Evolutionary conservation across 2,329 filamentous ascomycete genomes (phyloP), one percentile per base, ranked within the genome.

Genomic region (Whalleya microplaca): DNA sequence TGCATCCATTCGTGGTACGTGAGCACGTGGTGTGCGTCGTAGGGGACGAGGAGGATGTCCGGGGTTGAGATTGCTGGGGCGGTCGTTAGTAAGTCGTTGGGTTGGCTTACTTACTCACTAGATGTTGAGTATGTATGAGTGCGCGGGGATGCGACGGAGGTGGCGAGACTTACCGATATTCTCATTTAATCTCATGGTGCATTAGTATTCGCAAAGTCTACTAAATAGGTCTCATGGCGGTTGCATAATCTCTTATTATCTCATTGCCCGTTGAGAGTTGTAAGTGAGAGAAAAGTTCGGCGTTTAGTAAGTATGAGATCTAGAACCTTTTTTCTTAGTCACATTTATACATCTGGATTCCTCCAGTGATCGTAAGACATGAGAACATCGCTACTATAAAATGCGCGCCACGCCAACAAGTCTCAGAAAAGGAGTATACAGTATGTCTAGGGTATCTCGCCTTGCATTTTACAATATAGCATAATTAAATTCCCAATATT

Each of bases 1-100:
- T 93, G 83, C 93, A 98, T 97, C 94, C 94, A 98, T 68, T 81
- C 77, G 71, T 96, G 91, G 71, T 97, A 97, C 40, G 82, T 86
- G 16, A 81, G 81, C 21, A 98, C 94, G 77, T 97, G 94, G 69
- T 87, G 89, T 40, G 80, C 75, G 61, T 88, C 88, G 74, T 97
- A 97, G 0, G 93, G 93, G 9, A 96, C 92, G 9, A 98, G 82
- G 18, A 96, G 82, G 44, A 90, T 78, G 48, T 79, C 79, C 3
- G 82, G 74, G 1, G 89, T 89, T 2, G 84, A 80, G 29, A 96
- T 76, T 18, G 88, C 91, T 96, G 64, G 18, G 16, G 16, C 4
- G 2, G 5, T 42, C 6, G 16, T 60, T 48, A 55, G 51, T 41
- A 1, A 4, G 29, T 41, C 21, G 9, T 51, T 21, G 19, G 14